Conservation (phyloP, 1,139 yeast genomes). For the Sugiyamaella paludigena region DNA sequence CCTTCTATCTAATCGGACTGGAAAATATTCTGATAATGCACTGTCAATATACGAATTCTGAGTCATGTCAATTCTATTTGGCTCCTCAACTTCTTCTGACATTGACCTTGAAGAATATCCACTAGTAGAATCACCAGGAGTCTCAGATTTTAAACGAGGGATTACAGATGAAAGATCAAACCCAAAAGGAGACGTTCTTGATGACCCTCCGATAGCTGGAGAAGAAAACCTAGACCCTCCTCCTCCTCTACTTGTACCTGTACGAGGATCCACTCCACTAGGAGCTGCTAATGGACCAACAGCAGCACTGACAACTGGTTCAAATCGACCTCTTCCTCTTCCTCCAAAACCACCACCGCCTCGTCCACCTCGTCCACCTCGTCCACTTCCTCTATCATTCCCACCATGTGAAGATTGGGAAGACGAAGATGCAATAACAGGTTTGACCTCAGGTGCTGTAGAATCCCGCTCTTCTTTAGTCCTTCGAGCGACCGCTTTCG, state of each 20-base stretch:
- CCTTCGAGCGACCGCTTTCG: slow-evolving; percentile 79
- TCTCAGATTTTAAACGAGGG: slow-evolving; percentile 25
- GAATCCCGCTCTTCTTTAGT: slow-evolving; percentile 80
- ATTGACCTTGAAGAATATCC: slow-evolving; percentile 13
- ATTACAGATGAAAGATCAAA: slow-evolving; percentile 14
- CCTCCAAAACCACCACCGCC: slow-evolving; percentile 20
- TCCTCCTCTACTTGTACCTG: not conserved
- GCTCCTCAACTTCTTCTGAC: slow-evolving; percentile 22
- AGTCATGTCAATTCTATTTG: slow-evolving; percentile 30
- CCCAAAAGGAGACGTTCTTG: slow-evolving; percentile 9
- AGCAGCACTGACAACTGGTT: slow-evolving; percentile 33
- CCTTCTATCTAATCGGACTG: slow-evolving; percentile 30
- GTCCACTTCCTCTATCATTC: slow-evolving; percentile 12
- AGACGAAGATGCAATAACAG: slow-evolving; percentile 2
- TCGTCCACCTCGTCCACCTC: slow-evolving; percentile 22
- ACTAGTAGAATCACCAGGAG: slow-evolving; percentile 21
- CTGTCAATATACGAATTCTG: slow-evolving; percentile 22
- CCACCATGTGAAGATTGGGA: not conserved
- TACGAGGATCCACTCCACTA: slow-evolving; percentile 19
- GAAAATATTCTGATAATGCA: slow-evolving; percentile 32
- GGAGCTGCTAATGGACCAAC: slow-evolving; percentile 38
- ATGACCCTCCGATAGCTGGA: slow-evolving; percentile 12
- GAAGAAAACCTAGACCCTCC: slow-evolving; percentile 15
- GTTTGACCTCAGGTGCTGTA: slow-evolving; percentile 53
- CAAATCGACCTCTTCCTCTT: slow-evolving; percentile 27